Evolutionary conservation across 2,329 filamentous ascomycete genomes (phyloP).

Genomic region (Davidsoniella virescens): DNA sequence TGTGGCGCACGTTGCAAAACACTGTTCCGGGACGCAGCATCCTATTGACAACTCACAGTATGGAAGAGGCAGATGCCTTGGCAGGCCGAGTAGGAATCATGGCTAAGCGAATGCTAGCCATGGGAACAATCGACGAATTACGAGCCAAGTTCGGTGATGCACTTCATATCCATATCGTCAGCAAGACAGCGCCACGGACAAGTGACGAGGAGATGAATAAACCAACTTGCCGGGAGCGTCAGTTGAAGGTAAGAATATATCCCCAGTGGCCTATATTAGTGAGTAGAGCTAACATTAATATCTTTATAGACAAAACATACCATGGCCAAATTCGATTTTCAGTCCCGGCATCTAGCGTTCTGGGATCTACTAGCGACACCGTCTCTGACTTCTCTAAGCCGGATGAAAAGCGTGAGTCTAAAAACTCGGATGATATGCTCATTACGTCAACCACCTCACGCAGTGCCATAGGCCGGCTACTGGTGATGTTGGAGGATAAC

Average conservation of each 20-base stretch:
- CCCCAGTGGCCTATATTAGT: no score
- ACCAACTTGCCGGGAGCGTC: constrained; percentile 45
- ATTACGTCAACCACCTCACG: constrained; percentile 16
- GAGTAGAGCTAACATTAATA: constrained; percentile 1
- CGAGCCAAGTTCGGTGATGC: constrained; percentile 61
- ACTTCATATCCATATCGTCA: constrained; percentile 69
- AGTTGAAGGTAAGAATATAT: constrained; percentile 32
- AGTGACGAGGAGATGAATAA: constrained; percentile 47
- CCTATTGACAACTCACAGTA: constrained; percentile 78
- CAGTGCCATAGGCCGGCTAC: constrained; percentile 50
- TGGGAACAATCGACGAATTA: constrained; percentile 59
- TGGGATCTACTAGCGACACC: neutral
- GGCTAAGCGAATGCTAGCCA: constrained; percentile 67
- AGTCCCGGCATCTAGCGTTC: constrained; percentile 37
- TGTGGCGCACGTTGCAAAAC: constrained; percentile 73
- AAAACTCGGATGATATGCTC: constrained; percentile 16
- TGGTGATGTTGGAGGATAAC: constrained; percentile 56
- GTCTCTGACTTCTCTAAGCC: no score
- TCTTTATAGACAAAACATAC: constrained; percentile 42
- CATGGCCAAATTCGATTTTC: constrained; percentile 82
- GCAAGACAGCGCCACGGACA: constrained; percentile 58
- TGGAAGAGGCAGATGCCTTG: constrained; percentile 88
- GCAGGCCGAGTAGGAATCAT: constrained; percentile 75
- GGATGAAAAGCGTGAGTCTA: neutral
- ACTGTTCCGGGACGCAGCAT: constrained; percentile 66